Base-by-base conservation (phyloP, 176 grass and related monocot genomes). In the Elymus sibiricus region DNA sequence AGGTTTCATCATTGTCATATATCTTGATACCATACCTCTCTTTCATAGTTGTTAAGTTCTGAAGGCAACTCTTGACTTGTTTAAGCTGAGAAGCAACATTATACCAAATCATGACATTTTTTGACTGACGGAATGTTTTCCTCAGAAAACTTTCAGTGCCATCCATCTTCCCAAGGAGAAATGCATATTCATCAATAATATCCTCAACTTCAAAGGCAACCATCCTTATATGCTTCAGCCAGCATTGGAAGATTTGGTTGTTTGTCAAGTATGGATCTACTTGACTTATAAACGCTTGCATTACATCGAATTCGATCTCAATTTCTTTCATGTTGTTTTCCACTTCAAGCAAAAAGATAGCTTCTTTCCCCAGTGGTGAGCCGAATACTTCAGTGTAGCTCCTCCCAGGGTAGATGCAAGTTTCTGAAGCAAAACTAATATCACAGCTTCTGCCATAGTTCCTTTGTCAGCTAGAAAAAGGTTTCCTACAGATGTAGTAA, bases 111-210 rank as follows among this genome's bases (percentile, higher is more conserved):
- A 22, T 12, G 29, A 75, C 5, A 64, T 76, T 82, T 51, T 82
- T 88, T n/a, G 66, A n/a, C 27, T 77, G 37, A 66, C 38, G 26
- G 47, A 83, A 65, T 38, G 11, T 66, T 40, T 46, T 82, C 60
- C 58, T 78, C 16, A 76, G 42, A 27, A 64, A 82, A 70, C 60
- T 69, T 14, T n/a, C 40, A 4, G 44, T 82, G 10, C 37, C 31
- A 1, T 8, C 2, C 1, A 43, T 51, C 68, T 88, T 32, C 2
- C 56, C 70, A 14, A 27, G 13, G 31, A 83, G 79, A 61, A 77
- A 88, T 68, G 78, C 53, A 82, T 90, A 86, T 39, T 90, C 83
- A 62, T 90, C 88, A 19, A 90, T 71, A 21, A 78, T 77, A 29
- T 90, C 88, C 25, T 90, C 88, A 3, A 90, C 88, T 34, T 90